A percentile compares a stretch with the other conserved stretches of the same genome.
Evolutionary conservation across 2,329 filamentous ascomycete genomes (phyloP).

Genomic region (Colletotrichum lupini): DNA sequence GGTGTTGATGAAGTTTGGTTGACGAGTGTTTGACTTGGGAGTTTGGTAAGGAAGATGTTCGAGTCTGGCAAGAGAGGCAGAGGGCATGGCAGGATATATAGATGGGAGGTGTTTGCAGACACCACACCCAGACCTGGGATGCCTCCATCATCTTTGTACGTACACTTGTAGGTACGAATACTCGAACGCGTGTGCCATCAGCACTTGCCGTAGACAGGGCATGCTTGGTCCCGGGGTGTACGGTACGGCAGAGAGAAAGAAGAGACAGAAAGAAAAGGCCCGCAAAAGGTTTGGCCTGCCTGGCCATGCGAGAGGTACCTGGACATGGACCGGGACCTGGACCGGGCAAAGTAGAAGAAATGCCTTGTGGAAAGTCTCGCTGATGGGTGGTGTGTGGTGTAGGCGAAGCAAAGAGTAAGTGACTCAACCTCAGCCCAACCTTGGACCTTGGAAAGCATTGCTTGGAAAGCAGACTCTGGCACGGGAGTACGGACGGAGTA

Average conservation of each 20-base stretch:
- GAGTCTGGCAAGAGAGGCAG: neutral
- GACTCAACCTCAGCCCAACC: constrained; percentile 9
- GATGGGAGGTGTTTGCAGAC: neutral
- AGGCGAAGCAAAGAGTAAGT: constrained; percentile 12
- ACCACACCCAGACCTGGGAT: constrained; percentile 5
- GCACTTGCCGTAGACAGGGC: constrained; percentile 23
- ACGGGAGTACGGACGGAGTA: too few species aligned
- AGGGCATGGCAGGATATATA: constrained; percentile 25
- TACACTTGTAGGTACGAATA: constrained; percentile 4
- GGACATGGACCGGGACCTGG: neutral
- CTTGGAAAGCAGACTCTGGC: neutral
- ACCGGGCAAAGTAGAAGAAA: neutral
- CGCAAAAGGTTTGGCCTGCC: constrained; percentile 11
- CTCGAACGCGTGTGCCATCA: constrained; percentile 13
- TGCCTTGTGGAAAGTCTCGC: constrained; percentile 21
- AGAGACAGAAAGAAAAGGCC: neutral
- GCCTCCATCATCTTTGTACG: constrained; percentile 11
- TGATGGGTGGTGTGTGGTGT: neutral
- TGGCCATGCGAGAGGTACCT: constrained; percentile 19
- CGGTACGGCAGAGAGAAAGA: neutral
- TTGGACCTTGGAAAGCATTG: neutral
- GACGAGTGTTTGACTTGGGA: neutral
- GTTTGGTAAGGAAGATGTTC: neutral
- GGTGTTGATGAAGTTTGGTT: neutral
- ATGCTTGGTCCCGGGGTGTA: constrained; percentile 12